These are phyloP conservation scores for Poteriospumella lacustris DNA, from an alignment of 108 stramenopile genomes.

Conservation along the genomic window DNA sequence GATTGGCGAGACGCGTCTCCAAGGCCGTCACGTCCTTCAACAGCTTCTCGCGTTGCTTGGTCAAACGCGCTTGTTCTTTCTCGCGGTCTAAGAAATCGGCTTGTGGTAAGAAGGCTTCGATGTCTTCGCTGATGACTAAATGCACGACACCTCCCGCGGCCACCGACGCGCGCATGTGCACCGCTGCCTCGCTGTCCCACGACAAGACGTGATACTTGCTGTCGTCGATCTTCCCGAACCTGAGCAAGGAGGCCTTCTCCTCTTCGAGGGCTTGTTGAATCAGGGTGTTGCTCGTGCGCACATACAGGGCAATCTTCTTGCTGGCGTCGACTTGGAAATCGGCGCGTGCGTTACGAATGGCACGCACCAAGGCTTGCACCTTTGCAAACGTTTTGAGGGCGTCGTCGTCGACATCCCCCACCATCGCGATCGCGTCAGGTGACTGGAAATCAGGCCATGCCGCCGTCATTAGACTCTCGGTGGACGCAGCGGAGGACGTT, in stretches of 20 bases:
- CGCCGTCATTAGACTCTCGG: slow-evolving; percentile 42
- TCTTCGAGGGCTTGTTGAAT: slow-evolving; percentile 61
- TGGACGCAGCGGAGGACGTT: slow-evolving; percentile 26
- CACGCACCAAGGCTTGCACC: slow-evolving; percentile 75
- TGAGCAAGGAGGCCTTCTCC: slow-evolving; percentile 57
- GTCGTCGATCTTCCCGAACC: slow-evolving; percentile 65
- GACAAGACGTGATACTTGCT: slow-evolving; percentile 13
- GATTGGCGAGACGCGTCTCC: slow-evolving; percentile 29
- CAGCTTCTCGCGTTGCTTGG: slow-evolving; percentile 73
- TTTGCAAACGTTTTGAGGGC: slow-evolving; percentile 66
- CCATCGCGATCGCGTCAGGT: slow-evolving; percentile 53
- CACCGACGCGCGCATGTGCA: neutral
- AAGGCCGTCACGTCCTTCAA: slow-evolving; percentile 60
- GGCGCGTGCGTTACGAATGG: slow-evolving; percentile 78
- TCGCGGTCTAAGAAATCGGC: slow-evolving; percentile 73
- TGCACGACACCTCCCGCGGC: slow-evolving; percentile 43
- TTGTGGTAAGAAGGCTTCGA: slow-evolving; percentile 74
- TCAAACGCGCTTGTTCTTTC: slow-evolving; percentile 68
- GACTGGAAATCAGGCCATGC: slow-evolving; percentile 39
- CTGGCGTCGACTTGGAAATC: slow-evolving; percentile 83
- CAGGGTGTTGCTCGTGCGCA: slow-evolving; percentile 51
- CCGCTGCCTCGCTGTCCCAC: neutral
- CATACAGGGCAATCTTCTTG: slow-evolving; percentile 67
- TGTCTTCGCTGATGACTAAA: slow-evolving; percentile 72
- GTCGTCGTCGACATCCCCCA: slow-evolving; percentile 48